Evolutionary conservation across 2,329 filamentous ascomycete genomes (phyloP).

Genomic region (Pseudopyricularia javanii): DNA sequence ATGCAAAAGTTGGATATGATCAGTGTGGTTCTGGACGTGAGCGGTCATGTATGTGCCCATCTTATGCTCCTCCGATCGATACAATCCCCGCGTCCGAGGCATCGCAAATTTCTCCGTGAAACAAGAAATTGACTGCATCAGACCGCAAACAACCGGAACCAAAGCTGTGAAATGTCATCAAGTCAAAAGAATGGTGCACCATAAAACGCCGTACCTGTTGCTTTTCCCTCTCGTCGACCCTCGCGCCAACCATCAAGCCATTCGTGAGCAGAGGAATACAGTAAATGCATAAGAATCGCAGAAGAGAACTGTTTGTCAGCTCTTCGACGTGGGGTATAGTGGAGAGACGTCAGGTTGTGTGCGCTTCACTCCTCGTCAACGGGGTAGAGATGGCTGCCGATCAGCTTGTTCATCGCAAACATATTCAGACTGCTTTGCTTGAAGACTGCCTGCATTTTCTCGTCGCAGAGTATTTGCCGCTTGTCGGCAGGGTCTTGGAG

Average conservation of each 20-base stretch:
- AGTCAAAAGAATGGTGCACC: background rate
- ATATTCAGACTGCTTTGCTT: conserved; percentile 87
- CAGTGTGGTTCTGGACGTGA: no score
- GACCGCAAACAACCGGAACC: no score
- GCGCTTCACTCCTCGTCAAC: conserved; percentile 48
- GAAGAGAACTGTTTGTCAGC: background rate
- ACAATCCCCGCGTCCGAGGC: no score
- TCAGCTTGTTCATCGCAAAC: conserved; percentile 98
- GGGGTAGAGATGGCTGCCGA: conserved; percentile 80
- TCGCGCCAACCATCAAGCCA: background rate
- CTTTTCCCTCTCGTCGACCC: background rate
- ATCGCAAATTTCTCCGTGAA: no score
- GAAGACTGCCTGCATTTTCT: conserved; percentile 83
- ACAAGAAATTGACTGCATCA: no score
- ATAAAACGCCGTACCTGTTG: background rate
- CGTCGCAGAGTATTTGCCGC: conserved; percentile 86
- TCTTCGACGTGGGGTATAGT: background rate
- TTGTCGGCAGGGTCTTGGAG: conserved; percentile 88
- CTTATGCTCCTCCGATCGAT: no score
- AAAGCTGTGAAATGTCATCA: background rate
- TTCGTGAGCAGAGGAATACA: background rate
- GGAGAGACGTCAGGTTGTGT: background rate
- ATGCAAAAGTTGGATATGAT: no score
- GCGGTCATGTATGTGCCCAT: no score
- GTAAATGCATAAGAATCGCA: background rate